Conservation (phyloP, 1,284 basidiomycete species). For the Irpex lacteus region DNA sequence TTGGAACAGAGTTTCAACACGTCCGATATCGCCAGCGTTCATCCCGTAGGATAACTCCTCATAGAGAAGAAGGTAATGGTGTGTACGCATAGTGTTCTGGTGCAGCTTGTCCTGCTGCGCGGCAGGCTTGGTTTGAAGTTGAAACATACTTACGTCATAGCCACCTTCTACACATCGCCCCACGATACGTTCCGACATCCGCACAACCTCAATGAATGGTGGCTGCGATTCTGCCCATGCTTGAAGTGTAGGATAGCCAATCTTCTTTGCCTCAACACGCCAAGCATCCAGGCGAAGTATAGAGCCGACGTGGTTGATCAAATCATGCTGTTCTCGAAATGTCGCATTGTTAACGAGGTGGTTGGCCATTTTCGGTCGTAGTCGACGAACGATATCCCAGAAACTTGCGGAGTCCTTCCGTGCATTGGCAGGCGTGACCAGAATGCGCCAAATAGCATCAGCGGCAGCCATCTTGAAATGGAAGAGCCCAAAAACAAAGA, state of each 20-base stretch:
- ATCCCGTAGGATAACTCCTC: conserved; percentile 26
- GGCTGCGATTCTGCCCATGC: too few relatives aligned
- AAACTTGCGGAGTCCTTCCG: conserved; percentile 19
- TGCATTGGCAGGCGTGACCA: conserved; percentile 17
- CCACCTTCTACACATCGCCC: too few relatives aligned
- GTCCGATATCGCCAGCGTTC: conserved; percentile 31
- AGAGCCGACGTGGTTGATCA: conserved; percentile 25
- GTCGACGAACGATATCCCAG: conserved; percentile 16
- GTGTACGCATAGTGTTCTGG: conserved; percentile 8
- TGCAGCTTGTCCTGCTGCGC: too few relatives aligned
- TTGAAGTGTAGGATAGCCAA: too few relatives aligned
- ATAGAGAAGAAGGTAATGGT: conserved; percentile 25
- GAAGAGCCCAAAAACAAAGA: conserved; percentile 34
- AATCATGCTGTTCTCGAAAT: conserved; percentile 34
- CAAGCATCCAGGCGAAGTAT: conserved; percentile 16
- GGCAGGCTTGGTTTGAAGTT: too few relatives aligned
- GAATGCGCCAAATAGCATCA: conserved; percentile 33
- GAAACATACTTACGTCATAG: too few relatives aligned
- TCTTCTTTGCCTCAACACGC: too few relatives aligned
- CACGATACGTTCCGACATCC: too few relatives aligned
- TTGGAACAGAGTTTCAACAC: conserved; percentile 23
- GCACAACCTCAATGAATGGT: too few relatives aligned
- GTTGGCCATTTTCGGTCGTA: conserved; percentile 25
- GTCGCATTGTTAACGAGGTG: conserved; percentile 29
- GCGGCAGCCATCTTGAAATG: conserved; percentile 38